Evolutionary conservation across 1,139 yeast genomes (phyloP).

Genomic region (Blastobotrys aristatus): DNA sequence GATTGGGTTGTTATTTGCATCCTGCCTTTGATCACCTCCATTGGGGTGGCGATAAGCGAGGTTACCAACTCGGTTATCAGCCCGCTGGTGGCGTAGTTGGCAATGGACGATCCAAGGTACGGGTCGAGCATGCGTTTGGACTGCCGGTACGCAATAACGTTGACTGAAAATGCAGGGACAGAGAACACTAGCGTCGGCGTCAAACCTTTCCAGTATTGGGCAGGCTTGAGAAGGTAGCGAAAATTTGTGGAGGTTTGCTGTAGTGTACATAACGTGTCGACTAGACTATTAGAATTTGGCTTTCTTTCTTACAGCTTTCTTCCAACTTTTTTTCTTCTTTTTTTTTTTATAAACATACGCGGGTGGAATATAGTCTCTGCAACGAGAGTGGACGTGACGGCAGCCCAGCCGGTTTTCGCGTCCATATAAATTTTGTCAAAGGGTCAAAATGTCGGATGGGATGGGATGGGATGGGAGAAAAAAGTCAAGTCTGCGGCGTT

Average conservation of each 20-base stretch:
- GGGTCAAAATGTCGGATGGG: no score
- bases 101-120: conserved; percentile 25
- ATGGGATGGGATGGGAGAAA: no score
- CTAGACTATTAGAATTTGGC: conserved; percentile 13
- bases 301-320: neutral
- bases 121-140: conserved; percentile 32
- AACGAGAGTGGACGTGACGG: conserved; percentile 36
- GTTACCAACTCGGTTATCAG: conserved; percentile 36
- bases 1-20: conserved; percentile 29
- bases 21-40: conserved; percentile 40
- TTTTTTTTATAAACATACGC: conserved; percentile 22
- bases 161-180: conserved; percentile 38
- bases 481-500: no score
- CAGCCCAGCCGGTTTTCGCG: no score
- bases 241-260: conserved; percentile 39
- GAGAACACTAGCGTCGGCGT: conserved; percentile 33
- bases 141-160: conserved; percentile 36
- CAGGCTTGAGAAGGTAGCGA: conserved; percentile 33
- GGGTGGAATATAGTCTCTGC: conserved; percentile 36
- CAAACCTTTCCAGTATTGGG: conserved; percentile 37
- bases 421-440: no score
- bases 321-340: no score
- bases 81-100: conserved; percentile 34
- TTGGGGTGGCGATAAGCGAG: conserved; percentile 37
- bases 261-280: conserved; percentile 38